Conservation (phyloP, 495 filamentous ascomycete genomes). For the Podospora pseudoanserina region DNA sequence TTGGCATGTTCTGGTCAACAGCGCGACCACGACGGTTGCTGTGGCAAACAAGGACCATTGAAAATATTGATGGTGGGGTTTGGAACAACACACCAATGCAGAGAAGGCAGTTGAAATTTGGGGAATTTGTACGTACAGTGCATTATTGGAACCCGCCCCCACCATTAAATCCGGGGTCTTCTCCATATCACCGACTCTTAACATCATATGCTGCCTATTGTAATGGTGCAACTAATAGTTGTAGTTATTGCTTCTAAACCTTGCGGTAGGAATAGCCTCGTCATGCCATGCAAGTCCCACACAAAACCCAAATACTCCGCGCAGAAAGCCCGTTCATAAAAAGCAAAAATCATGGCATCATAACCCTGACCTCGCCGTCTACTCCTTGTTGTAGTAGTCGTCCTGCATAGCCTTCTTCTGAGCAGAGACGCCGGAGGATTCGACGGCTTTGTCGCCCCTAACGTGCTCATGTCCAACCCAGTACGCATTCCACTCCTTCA, state of each 20-base stretch:
- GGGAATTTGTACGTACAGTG: background rate
- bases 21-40: conserved; percentile 4
- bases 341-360: background rate
- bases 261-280: conserved; percentile 6
- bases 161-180: background rate
- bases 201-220: too few relatives aligned
- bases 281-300: conserved; percentile 12
- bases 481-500: conserved; percentile 71
- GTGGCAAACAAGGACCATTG: conserved; percentile 2
- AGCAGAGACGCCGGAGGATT: conserved; percentile 39
- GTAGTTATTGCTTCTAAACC: conserved; percentile 6
- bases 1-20: background rate
- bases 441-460: conserved; percentile 38
- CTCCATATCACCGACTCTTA: background rate
- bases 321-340: background rate
- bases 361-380: conserved; percentile 8
- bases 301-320: background rate
- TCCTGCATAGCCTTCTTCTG: conserved; percentile 38
- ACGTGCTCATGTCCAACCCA: conserved; percentile 55
- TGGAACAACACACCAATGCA: background rate
- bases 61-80: background rate
- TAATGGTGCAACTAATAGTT: background rate
- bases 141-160: background rate
- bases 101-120: background rate
- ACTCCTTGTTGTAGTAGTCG: conserved; percentile 39